These are phyloP conservation scores for Aulographum hederae DNA, from an alignment of 2,329 filamentous ascomycete species.

Conservation along the genomic window DNA sequence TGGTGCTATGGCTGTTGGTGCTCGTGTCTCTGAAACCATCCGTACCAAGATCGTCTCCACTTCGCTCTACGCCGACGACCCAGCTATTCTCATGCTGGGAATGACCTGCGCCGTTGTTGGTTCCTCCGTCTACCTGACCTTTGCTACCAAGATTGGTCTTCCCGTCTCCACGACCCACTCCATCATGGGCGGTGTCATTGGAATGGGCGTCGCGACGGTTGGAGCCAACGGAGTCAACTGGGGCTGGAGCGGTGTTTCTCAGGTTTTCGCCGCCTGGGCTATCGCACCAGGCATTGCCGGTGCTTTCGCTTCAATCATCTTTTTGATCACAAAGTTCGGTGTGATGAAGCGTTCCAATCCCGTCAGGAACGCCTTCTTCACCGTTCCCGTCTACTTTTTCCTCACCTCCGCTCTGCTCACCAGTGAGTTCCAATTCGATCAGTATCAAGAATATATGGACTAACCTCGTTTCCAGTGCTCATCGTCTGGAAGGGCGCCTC, in stretches of 20 bases:
- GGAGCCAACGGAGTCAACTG: conserved; percentile 35
- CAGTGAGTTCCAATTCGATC: conserved; percentile 20
- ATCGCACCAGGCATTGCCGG: conserved; percentile 39
- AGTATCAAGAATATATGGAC: conserved; percentile 14
- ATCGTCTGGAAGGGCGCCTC: conserved; percentile 28
- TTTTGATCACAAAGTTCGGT: conserved; percentile 36
- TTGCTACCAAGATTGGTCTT: conserved; percentile 32
- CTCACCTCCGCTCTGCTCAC: conserved; percentile 34
- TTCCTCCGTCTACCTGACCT: conserved; percentile 32
- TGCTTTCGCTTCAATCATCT: conserved; percentile 34
- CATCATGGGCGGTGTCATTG: conserved; percentile 28
- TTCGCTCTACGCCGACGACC: conserved; percentile 23
- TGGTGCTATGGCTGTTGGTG: conserved; percentile 22
- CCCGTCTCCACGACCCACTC: conserved; percentile 38
- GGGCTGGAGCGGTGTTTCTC: conserved; percentile 40
- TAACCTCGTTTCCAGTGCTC: conserved; percentile 9
- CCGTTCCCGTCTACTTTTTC: conserved; percentile 39
- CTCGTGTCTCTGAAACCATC: conserved; percentile 26
- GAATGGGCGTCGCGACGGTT: conserved; percentile 30
- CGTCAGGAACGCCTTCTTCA: conserved; percentile 31
- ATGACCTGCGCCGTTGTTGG: conserved; percentile 37
- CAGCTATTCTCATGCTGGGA: conserved; percentile 30
- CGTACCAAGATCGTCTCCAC: conserved; percentile 28
- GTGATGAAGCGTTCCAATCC: conserved; percentile 37
- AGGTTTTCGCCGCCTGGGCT: conserved; percentile 42